Base-by-base conservation (phyloP, 139 green algal genomes). In the Eudorina sp. region DNA sequence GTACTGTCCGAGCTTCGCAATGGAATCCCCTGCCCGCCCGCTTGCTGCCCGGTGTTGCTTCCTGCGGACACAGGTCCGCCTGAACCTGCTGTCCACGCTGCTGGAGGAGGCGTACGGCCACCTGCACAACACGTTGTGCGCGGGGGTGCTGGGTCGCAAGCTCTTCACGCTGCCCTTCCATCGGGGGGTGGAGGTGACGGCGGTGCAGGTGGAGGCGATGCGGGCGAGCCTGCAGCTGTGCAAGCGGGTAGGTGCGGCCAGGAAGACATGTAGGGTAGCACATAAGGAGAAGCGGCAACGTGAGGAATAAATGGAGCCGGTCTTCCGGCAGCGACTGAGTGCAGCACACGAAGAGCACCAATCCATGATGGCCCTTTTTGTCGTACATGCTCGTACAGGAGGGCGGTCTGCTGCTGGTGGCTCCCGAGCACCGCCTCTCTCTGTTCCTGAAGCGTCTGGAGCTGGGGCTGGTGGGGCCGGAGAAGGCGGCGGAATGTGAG, bases 401-500 rank as follows among this genome's bases (percentile, higher is more conserved):
- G 53, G 90, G 91, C 55, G 90, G 94, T 9, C 43, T 96, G 53
- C 85, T 95, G 85, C 88, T 95, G 77, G 88, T 92, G n/a, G 90
- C 89, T 4, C 92, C 90, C 4, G 92, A 96, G 76, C 88, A 91
- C 45, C 89, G 92, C 5, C 53, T 92, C 19, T 96, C 94, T 2
- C 88, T 95, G 25, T 27, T 82, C 27, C 94, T 95, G 21, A 96
- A 96, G 89, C 70, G 76, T 1, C 64, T 90, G n/a, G 92, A 95
- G 87, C 80, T 94, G 48, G 51, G 60, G 74, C 38, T 53, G 11
- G n/a, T 83, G n/a, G 87, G n/a, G 9, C 21, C 16, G 1, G 60
- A 45, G 60, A 36, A 18, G 5, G 60, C 68, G 5, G 69, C n/a
- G 25, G 82, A 84, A 43, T 88, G 86, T 60, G 31, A 5, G 1